Conservation (phyloP, 2,329 filamentous ascomycete species). For the Plenodomus tracheiphilus region DNA sequence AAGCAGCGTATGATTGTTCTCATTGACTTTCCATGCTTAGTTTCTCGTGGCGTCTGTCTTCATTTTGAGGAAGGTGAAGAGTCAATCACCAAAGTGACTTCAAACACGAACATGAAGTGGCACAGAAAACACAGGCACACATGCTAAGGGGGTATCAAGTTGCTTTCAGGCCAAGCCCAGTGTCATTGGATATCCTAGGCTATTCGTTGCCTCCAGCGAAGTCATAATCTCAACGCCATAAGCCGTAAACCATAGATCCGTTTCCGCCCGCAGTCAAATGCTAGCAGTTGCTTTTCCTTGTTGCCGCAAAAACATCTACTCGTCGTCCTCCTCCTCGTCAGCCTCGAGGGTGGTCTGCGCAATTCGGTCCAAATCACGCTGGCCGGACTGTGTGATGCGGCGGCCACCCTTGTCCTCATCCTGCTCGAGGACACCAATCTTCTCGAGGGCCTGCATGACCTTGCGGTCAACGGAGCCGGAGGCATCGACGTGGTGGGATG, state of each 20-base stretch:
- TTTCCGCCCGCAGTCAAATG: slow-evolving; percentile 31
- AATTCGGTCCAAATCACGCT: slow-evolving; percentile 94
- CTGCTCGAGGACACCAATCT: slow-evolving; percentile 97
- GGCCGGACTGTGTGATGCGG: slow-evolving; percentile 95
- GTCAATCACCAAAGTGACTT: neutral
- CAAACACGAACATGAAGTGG: neutral
- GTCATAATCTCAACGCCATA: slow-evolving; percentile 41
- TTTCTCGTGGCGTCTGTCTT: too few relatives aligned
- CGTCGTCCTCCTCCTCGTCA: slow-evolving; percentile 54
- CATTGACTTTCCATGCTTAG: too few relatives aligned
- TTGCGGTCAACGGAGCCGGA: slow-evolving; percentile 96
- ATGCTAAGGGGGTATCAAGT: slow-evolving; percentile 27
- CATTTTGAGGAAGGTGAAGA: too few relatives aligned
- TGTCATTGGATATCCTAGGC: slow-evolving; percentile 42
- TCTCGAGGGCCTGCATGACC: slow-evolving; percentile 95
- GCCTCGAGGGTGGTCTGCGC: slow-evolving; percentile 56
- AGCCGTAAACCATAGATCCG: slow-evolving; percentile 41
- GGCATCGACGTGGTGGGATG: slow-evolving; percentile 93
- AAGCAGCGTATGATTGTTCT: too few relatives aligned
- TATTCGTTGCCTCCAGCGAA: slow-evolving; percentile 32
- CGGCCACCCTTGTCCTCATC: slow-evolving; percentile 99
- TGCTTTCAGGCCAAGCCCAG: slow-evolving; percentile 39
- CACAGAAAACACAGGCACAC: neutral
- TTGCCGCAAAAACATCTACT: slow-evolving; percentile 31
- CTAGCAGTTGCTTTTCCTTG: slow-evolving; percentile 22